Conservation (phyloP, 2,329 filamentous ascomycete species). For the Microdochium nivale region DNA sequence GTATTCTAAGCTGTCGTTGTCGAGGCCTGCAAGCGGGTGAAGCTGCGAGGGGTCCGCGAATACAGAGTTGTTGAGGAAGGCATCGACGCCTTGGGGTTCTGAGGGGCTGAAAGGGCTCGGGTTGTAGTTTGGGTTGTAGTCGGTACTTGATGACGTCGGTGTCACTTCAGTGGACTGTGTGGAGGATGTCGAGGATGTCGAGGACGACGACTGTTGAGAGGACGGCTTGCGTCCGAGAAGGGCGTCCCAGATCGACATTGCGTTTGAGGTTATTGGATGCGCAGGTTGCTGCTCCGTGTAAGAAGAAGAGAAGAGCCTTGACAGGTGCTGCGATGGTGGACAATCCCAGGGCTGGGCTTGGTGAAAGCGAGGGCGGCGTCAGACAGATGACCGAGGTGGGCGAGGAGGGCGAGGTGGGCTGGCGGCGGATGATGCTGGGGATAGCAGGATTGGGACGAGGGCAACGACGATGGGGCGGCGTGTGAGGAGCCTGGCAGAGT, state of each 20-base stretch:
- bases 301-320: neutral
- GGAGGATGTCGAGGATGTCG: conserved; percentile 34
- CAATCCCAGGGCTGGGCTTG: neutral
- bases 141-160: conserved; percentile 25
- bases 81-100: conserved; percentile 70
- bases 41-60: conserved; percentile 82
- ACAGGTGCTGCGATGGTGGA: neutral
- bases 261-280: conserved; percentile 9
- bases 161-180: conserved; percentile 36
- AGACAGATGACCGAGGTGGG: neutral
- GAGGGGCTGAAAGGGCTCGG: conserved; percentile 60
- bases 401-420: neutral
- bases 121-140: conserved; percentile 15
- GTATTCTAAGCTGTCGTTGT: conserved; percentile 91
- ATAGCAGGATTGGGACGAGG: neutral
- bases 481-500: neutral
- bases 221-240: conserved; percentile 50
- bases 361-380: neutral
- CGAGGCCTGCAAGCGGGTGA: conserved; percentile 87
- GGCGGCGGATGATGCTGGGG: neutral
- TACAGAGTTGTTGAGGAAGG: conserved; percentile 69
- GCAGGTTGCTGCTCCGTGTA: too few species aligned
- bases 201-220: conserved; percentile 25
- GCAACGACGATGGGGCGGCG: neutral
- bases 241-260: conserved; percentile 53